Percentiles rank a stretch among this genome's conserved stretches.
Conservation (phyloP, 2,329 filamentous ascomycete species). For the Talaromyces sp. region DNA sequence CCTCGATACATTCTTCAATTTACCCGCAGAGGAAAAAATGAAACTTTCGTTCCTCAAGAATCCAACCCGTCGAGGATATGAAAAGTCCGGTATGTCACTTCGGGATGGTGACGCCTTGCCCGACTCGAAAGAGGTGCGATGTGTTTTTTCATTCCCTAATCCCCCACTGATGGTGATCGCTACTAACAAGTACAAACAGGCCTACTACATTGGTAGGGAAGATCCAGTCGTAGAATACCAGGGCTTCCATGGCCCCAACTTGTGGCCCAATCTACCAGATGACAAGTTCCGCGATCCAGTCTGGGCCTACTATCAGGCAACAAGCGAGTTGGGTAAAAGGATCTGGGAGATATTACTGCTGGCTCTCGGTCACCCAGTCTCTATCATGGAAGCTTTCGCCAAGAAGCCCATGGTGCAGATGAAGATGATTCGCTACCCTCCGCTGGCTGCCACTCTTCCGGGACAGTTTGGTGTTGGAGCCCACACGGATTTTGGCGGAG, state of each 20-base stretch:
- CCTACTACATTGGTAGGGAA: too few relatives aligned
- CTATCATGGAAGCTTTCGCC: background rate
- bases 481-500: slow-evolving; percentile 25
- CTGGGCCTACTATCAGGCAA: slow-evolving; percentile 22
- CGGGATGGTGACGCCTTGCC: slow-evolving; percentile 21
- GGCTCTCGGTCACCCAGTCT: background rate
- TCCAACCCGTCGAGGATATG: slow-evolving; percentile 24
- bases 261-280: slow-evolving; percentile 28
- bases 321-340: background rate
- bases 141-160: too few relatives aligned
- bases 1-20: slow-evolving; percentile 45
- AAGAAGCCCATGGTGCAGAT: background rate
- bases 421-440: slow-evolving; percentile 39
- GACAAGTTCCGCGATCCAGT: slow-evolving; percentile 26
- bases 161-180: too few relatives aligned
- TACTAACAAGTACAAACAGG: too few relatives aligned
- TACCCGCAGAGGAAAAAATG: slow-evolving; percentile 26
- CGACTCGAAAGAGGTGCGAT: slow-evolving; percentile 23
- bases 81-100: slow-evolving; percentile 18
- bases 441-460: slow-evolving; percentile 31
- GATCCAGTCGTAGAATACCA: too few relatives aligned
- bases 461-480: slow-evolving; percentile 28
- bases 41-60: slow-evolving; percentile 22
- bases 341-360: background rate
- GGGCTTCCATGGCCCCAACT: slow-evolving; percentile 31